Evolutionary conservation across 2,329 filamentous ascomycete species (phyloP).

Genomic region (Cercospora sp.): DNA sequence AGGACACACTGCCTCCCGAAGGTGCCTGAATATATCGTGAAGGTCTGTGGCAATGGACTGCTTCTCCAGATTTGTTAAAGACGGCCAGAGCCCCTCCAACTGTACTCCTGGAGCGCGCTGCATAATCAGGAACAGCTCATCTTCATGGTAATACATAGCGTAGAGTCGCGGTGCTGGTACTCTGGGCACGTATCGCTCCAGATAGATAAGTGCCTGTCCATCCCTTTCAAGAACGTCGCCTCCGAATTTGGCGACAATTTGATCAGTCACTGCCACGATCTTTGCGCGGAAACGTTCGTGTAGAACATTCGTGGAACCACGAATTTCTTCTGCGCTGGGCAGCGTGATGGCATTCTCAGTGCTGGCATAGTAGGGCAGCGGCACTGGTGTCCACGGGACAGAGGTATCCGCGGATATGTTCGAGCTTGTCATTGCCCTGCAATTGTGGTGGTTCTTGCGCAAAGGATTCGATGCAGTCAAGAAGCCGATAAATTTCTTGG

Average conservation of each 20-base stretch:
- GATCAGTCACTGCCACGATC: not conserved
- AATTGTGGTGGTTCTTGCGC: not conserved
- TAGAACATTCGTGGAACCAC: conserved; percentile 2
- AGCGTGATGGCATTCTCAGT: not conserved
- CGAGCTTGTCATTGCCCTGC: too few relatives aligned
- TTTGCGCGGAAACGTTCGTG: conserved; percentile 1
- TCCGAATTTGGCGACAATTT: conserved; percentile 12
- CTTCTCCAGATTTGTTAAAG: not conserved
- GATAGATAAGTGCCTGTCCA: conserved; percentile 17
- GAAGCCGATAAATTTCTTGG: not conserved
- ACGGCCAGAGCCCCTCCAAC: conserved; percentile 7
- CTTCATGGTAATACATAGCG: conserved; percentile 11
- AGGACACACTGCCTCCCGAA: conserved; percentile 10
- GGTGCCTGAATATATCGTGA: not conserved
- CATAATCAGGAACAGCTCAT: conserved; percentile 15
- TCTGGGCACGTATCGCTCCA: conserved; percentile 8
- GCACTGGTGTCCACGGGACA: not conserved
- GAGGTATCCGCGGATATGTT: too few relatives aligned
- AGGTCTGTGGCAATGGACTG: not conserved
- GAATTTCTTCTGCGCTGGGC: conserved; percentile 11
- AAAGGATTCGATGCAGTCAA: not conserved
- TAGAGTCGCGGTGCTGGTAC: conserved; percentile 10
- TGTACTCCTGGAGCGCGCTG: conserved; percentile 8
- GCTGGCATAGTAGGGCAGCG: not conserved
- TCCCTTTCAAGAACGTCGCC: not conserved